Percentiles rank a stretch among this genome's conserved stretches.
Evolutionary conservation across 2,329 filamentous ascomycete genomes (phyloP).

Genomic region (Westerdykella ornata): DNA sequence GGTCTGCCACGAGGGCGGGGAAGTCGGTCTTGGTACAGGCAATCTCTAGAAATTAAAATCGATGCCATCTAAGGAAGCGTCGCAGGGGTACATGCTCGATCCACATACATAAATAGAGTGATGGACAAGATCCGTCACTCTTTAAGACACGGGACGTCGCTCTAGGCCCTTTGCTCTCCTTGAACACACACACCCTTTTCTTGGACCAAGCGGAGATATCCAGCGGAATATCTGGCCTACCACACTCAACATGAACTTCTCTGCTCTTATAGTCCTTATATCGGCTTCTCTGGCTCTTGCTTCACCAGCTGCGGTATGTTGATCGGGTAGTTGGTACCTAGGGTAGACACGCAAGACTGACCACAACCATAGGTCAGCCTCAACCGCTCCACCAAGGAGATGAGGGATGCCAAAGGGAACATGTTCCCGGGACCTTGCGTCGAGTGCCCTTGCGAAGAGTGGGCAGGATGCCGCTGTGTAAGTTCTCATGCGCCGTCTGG

Average conservation of each 20-base stretch:
- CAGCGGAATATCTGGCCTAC: not conserved
- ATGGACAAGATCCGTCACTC: slow-evolving; percentile 9
- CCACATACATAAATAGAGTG: slow-evolving; percentile 12
- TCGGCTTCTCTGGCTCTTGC: slow-evolving; percentile 16
- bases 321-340: not conserved
- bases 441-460: slow-evolving; percentile 23
- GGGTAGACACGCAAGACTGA: too few relatives aligned
- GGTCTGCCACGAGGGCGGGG: slow-evolving; percentile 18
- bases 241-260: slow-evolving; percentile 20
- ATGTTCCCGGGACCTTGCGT: slow-evolving; percentile 11
- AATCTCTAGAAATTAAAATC: slow-evolving; percentile 10
- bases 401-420: slow-evolving; percentile 11
- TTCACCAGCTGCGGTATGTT: slow-evolving; percentile 21
- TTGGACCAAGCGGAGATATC: not conserved
- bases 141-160: slow-evolving; percentile 8
- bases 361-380: slow-evolving; percentile 14
- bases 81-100: not conserved
- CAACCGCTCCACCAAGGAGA: slow-evolving; percentile 14
- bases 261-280: slow-evolving; percentile 14
- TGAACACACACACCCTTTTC: not conserved
- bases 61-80: slow-evolving; percentile 2
- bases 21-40: slow-evolving; percentile 11
- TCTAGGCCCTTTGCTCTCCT: not conserved
- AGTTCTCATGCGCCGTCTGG: slow-evolving; percentile 4
- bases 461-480: slow-evolving; percentile 21